Percentiles rank a stretch among this genome's conserved stretches.
Conservation (phyloP, 2,329 filamentous ascomycete species). For the Colletotrichum sp. region DNA sequence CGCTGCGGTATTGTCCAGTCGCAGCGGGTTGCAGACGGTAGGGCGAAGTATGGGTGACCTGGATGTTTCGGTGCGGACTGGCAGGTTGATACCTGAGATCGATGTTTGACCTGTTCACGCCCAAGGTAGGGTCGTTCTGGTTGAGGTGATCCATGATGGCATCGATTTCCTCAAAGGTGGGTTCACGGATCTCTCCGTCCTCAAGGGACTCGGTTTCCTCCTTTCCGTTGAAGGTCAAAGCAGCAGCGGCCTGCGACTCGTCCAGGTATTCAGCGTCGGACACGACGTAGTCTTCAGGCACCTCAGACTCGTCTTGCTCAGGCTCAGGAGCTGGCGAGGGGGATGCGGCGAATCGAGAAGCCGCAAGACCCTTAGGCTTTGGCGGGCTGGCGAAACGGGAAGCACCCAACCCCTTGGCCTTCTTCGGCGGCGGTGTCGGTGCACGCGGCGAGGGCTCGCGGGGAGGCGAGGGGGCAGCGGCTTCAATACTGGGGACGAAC, state of each 20-base stretch:
- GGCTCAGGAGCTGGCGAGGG: conserved; percentile 40
- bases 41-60: conserved; percentile 52
- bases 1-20: conserved; percentile 59
- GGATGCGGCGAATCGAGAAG: conserved; percentile 49
- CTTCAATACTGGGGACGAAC: neutral
- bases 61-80: conserved; percentile 42
- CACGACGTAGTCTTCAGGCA: conserved; percentile 23
- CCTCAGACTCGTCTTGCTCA: conserved; percentile 28
- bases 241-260: neutral
- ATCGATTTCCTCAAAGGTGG: conserved; percentile 84
- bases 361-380: conserved; percentile 45
- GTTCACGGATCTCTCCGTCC: conserved; percentile 38
- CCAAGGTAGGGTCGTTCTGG: conserved; percentile 73
- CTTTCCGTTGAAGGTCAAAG: neutral
- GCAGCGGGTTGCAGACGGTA: conserved; percentile 58
- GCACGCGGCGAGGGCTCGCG: conserved; percentile 25
- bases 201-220: conserved; percentile 30
- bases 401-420: conserved; percentile 44
- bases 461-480: neutral
- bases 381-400: conserved; percentile 52
- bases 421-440: conserved; percentile 22
- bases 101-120: conserved; percentile 66
- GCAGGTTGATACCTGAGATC: conserved; percentile 50
- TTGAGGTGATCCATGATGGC: conserved; percentile 89
- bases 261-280: neutral